Base-by-base conservation (phyloP, 1,284 basidiomycete genomes). In the Ustilago shanxiensis region DNA sequence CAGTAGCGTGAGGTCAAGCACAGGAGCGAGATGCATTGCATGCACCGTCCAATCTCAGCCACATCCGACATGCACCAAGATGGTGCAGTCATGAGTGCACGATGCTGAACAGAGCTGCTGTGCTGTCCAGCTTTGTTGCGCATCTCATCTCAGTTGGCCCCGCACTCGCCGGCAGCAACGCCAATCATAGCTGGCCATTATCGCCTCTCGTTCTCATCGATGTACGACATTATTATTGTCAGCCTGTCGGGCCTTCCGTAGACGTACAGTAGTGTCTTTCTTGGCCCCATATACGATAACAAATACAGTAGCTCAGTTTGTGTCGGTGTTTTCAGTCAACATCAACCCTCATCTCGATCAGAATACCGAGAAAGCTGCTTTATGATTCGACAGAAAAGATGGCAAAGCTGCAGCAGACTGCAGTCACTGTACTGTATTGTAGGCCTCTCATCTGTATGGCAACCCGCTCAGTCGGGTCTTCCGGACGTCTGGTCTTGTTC, bases 391-490 rank as follows among this genome's bases (percentile, higher is more conserved):
- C 35, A 16, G 13, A 37, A 10, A 16, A 37, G 35, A 37, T 7
- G 14, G 35, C 9, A 37, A 14, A 45, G 44, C 20, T 45, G 44
- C 44, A 37, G 35, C 14, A 3, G 35, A 37, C 31, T 33, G 31
- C 6, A 33, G n/a, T n/a, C n/a, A n/a, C n/a, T n/a, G n/a, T n/a
- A n/a, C n/a, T 11, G 11, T 33, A 11, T 33, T 11, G 31, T 33
- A n/a, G 31, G 31, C 31, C 31, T 6, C 31, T 33, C 31, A 33
- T 33, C 31, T 33, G 31, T 5, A 5, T 6, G 35, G 39, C 59
- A 53, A 53, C 39, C 59, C 59, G 59, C 22, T 61, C 51, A 31
- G 22, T 44, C 59, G 59, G 33, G 13, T 54, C 59, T 33, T 39
- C 24, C 59, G 39, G 59, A 52, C 31, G 31, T 53, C 24, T 11